Evolutionary conservation across 306 rosid species (phyloP).

Genomic region (Quillaja saponaria): DNA sequence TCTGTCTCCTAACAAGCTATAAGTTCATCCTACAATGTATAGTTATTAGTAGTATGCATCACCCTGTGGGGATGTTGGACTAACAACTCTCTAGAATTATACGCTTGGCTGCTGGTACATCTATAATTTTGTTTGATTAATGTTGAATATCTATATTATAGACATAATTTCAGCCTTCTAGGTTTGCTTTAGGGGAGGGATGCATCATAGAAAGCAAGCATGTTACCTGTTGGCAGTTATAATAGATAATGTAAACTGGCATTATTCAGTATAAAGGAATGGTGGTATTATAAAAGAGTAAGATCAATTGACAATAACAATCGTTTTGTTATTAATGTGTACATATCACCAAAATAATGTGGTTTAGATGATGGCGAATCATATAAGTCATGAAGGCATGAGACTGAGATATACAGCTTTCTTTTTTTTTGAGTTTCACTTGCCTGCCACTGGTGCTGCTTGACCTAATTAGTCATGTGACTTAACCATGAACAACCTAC

Average conservation of each 20-base stretch:
- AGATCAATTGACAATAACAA: too few species aligned
- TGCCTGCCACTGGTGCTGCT: not conserved
- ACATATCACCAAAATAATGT: too few species aligned
- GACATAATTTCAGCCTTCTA: too few species aligned
- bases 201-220: constrained; percentile 8
- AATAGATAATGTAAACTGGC: too few species aligned
- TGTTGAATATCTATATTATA: not conserved
- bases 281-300: too few species aligned
- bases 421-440: not conserved
- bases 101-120: constrained; percentile 2
- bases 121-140: not conserved
- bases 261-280: too few species aligned
- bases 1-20: constrained; percentile 20
- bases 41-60: not conserved
- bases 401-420: too few species aligned
- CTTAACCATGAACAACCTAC: too few species aligned
- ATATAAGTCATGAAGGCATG: too few species aligned
- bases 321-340: too few species aligned
- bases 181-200: constrained; percentile 14
- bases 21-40: constrained; percentile 6
- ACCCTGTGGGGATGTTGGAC: not conserved
- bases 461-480: constrained; percentile 12
- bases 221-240: not conserved
- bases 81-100: not conserved
- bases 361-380: too few species aligned